These are phyloP conservation scores for Biscogniauxia sp. DNA, from an alignment of 2,329 filamentous ascomycete species.

Conservation along the genomic window DNA sequence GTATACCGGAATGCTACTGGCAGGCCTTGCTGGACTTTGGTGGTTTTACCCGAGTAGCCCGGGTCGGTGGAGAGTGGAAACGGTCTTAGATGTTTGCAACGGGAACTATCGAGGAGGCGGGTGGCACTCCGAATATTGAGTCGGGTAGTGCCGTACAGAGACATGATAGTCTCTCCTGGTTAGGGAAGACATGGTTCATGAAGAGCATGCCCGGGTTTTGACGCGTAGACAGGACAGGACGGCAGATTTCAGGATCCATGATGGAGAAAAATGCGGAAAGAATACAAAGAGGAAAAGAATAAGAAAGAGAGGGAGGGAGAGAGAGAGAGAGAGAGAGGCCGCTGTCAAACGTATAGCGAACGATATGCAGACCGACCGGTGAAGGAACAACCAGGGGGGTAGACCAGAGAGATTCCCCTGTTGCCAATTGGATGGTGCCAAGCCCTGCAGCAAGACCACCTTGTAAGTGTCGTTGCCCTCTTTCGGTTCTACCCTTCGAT, in stretches of 20 bases:
- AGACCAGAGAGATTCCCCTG: constrained; percentile 6
- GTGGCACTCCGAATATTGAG: constrained; percentile 3
- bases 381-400: constrained; percentile 17
- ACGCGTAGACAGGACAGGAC: neutral
- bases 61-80: neutral
- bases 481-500: neutral
- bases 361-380: constrained; percentile 21
- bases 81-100: neutral
- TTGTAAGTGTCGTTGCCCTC: neutral
- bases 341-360: constrained; percentile 6
- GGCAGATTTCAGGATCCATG: neutral
- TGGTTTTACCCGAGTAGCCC: neutral
- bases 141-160: neutral
- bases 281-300: neutral
- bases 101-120: constrained; percentile 1
- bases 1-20: neutral
- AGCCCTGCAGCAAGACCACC: constrained; percentile 15
- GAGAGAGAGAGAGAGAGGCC: neutral
- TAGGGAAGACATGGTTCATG: constrained; percentile 15
- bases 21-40: too few relatives aligned
- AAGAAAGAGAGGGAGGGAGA: too few relatives aligned
- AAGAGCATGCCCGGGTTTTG: neutral
- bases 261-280: neutral
- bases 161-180: constrained; percentile 4
- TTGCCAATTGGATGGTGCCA: constrained; percentile 10